phyloP scores from a whole-genome alignment of 163 green algal species.

The Scenedesmus sp. region DNA sequence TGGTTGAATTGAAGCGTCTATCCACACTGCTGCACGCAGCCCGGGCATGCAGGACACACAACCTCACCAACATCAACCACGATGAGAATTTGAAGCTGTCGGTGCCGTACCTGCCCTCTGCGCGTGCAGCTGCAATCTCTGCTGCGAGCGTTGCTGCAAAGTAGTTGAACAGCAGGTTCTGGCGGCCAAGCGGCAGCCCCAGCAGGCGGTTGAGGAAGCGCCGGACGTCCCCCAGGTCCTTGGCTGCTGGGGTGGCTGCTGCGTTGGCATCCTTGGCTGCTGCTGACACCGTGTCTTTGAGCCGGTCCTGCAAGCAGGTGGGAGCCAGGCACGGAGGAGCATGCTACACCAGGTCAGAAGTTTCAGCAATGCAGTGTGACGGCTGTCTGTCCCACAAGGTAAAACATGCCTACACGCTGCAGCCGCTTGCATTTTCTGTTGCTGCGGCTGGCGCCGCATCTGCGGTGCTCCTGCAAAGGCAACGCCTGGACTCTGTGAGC shows the following conservation, averaged over 20 bases:
- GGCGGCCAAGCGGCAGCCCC: constrained; percentile 78
- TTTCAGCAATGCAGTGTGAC: background rate
- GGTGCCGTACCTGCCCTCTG: constrained; percentile 76
- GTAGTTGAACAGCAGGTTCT: constrained; percentile 90
- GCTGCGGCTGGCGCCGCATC: background rate
- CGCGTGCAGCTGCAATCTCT: constrained; percentile 78
- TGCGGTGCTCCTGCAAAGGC: background rate
- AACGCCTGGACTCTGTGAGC: background rate
- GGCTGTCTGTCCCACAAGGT: no score
- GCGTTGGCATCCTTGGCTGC: background rate
- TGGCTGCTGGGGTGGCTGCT: background rate
- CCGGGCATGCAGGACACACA: no score
- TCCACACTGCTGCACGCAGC: no score
- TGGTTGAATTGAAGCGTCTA: no score
- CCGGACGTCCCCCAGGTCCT: constrained; percentile 45
- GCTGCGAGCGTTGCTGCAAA: constrained; percentile 65
- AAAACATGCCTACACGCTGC: no score
- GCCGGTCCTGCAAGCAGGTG: background rate
- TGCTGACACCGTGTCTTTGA: background rate
- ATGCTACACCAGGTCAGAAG: no score
- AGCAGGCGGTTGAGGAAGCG: constrained; percentile 96
- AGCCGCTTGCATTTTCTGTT: background rate
- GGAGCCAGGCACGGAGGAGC: background rate
- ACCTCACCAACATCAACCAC: no score
- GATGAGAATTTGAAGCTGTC: no score